A percentile compares a stretch with the other conserved stretches of the same genome.
Evolutionary conservation across 2,329 filamentous ascomycete genomes (phyloP).

Genomic region (Pleomassaria siparia): DNA sequence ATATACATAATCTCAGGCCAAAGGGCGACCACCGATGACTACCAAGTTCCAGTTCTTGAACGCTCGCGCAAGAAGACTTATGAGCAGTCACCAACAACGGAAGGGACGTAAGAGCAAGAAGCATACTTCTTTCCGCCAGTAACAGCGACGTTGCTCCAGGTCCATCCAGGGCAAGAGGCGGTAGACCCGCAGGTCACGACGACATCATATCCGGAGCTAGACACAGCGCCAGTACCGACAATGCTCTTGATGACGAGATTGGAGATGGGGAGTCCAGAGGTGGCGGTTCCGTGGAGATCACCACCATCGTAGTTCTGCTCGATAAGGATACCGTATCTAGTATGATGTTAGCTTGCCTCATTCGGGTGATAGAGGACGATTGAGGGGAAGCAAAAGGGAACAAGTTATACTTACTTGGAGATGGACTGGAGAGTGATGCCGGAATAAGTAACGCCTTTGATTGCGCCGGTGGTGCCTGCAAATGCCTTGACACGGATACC

Average conservation of each 20-base stretch:
- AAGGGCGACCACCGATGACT: too few relatives aligned
- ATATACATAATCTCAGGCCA: too few relatives aligned
- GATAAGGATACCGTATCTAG: slow-evolving; percentile 53
- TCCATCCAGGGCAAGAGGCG: slow-evolving; percentile 53
- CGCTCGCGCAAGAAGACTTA: not conserved
- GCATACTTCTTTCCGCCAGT: slow-evolving; percentile 40
- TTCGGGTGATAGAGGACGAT: not conserved
- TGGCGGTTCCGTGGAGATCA: slow-evolving; percentile 45
- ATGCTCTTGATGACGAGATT: slow-evolving; percentile 44
- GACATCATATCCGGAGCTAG: slow-evolving; percentile 40
- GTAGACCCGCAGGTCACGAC: slow-evolving; percentile 57
- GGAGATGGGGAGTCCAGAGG: slow-evolving; percentile 48
- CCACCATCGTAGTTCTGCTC: slow-evolving; percentile 55
- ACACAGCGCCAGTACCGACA: slow-evolving; percentile 35
- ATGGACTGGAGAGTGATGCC: not conserved
- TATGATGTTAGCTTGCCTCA: slow-evolving; percentile 38
- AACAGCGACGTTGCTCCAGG: slow-evolving; percentile 48
- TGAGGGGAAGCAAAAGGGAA: not conserved
- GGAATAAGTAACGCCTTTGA: slow-evolving; percentile 34
- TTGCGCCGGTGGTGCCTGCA: slow-evolving; percentile 49
- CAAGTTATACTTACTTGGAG: not conserved
- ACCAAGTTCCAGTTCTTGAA: too few relatives aligned
- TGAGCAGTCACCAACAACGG: not conserved
- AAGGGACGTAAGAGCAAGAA: slow-evolving; percentile 5
- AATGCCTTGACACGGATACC: slow-evolving; percentile 59